A percentile compares a stretch with the other conserved stretches of the same genome.
These are phyloP conservation scores for Endoconidiophora polonica DNA, from an alignment of 2,329 filamentous ascomycete species.

Conservation along the genomic window DNA sequence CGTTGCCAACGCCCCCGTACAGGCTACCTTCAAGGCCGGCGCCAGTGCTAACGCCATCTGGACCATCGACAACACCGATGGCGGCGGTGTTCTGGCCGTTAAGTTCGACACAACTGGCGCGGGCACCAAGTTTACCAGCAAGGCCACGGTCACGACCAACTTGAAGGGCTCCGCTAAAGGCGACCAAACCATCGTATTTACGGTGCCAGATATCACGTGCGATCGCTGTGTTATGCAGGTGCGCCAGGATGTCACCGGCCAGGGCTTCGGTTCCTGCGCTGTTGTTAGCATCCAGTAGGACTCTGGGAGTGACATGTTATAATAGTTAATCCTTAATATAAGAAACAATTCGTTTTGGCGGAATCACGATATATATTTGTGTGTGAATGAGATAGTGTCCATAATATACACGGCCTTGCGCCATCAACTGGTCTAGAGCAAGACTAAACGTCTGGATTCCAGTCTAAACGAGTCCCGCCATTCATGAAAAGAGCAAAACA, in stretches of 20 bases:
- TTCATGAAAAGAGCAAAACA: background rate
- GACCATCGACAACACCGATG: constrained; percentile 2
- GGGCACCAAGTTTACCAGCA: constrained; percentile 2
- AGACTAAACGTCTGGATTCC: too few relatives aligned
- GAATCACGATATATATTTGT: too few relatives aligned
- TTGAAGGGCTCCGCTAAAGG: constrained; percentile 1
- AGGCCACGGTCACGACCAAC: background rate
- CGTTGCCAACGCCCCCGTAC: background rate
- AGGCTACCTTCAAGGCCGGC: constrained; percentile 6
- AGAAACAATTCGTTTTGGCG: too few relatives aligned
- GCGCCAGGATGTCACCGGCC: constrained; percentile 1
- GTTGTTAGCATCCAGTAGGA: constrained; percentile 7
- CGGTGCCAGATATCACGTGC: constrained; percentile 1
- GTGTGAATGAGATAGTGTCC: too few relatives aligned
- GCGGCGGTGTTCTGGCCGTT: constrained; percentile 2
- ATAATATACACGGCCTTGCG: too few relatives aligned
- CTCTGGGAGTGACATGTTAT: too few relatives aligned
- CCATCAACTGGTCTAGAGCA: too few relatives aligned
- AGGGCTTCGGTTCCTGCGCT: constrained; percentile 9
- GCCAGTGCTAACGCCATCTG: background rate
- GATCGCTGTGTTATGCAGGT: constrained; percentile 5
- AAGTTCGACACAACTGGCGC: constrained; percentile 2
- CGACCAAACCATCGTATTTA: constrained; percentile 5
- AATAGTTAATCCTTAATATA: too few relatives aligned
- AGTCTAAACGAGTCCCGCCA: too few relatives aligned